A percentile compares a stretch with the other conserved stretches of the same genome.
phyloP scores from a whole-genome alignment of 1,284 basidiomycete genomes.

The Rhodotorula sp. region DNA sequence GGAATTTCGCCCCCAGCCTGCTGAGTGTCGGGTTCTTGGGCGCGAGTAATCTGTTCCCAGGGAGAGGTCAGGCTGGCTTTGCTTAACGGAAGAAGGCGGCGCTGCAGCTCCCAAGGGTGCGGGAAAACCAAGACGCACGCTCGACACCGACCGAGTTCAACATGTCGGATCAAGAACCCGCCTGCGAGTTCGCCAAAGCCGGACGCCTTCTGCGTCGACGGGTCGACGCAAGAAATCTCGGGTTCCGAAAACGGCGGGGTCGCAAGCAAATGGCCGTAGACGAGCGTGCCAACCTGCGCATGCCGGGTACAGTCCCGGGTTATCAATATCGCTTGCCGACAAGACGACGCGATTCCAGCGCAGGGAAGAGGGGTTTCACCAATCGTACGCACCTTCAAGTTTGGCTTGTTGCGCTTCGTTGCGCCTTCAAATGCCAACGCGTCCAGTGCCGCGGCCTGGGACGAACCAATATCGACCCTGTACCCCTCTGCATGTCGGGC shows the following conservation, averaged over 20 bases:
- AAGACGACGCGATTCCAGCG: background rate
- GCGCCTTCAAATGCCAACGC: slow-evolving; percentile 81
- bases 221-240: slow-evolving; percentile 81
- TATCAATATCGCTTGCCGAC: background rate
- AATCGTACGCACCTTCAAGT: slow-evolving; percentile 63
- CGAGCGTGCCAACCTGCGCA: slow-evolving; percentile 67
- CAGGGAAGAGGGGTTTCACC: background rate
- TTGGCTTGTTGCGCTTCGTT: slow-evolving; percentile 76
- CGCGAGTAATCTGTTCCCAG: slow-evolving; percentile 62
- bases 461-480: slow-evolving; percentile 76
- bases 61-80: background rate
- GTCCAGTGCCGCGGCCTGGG: slow-evolving; percentile 71
- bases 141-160: slow-evolving; percentile 69
- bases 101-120: background rate
- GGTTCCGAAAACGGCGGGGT: slow-evolving; percentile 88
- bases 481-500: slow-evolving; percentile 73
- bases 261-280: slow-evolving; percentile 77
- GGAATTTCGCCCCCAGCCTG: slow-evolving; percentile 66
- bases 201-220: slow-evolving; percentile 74
- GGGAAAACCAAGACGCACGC: slow-evolving; percentile 56
- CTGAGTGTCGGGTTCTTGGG: slow-evolving; percentile 71
- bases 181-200: slow-evolving; percentile 79
- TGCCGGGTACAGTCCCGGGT: no score
- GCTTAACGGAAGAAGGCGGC: no score
- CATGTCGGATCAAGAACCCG: slow-evolving; percentile 60